Evolutionary conservation across 805 yeast genomes (phyloP), one percentile per base, ranked within the genome.

Genomic region (Metschnikowia lochheadii): DNA sequence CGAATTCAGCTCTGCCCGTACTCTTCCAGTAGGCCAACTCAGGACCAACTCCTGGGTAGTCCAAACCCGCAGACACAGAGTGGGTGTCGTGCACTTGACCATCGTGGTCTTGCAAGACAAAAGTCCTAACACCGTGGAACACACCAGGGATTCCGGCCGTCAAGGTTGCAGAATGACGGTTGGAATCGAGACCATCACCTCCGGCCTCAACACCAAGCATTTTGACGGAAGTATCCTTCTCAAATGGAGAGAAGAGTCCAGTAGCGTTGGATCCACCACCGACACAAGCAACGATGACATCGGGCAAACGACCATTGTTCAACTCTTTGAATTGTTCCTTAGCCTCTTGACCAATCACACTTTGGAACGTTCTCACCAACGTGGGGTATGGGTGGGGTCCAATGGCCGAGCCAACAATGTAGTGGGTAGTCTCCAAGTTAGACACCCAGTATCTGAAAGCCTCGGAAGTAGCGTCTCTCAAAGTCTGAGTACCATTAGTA

Each of bases 371-470:
- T 75, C 98, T 86, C 33, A 94, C 99, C 68, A 94, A 79, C 17
- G 96, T 90, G 55, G 99, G 99, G 76, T 90, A 94, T 44, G 99
- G 99, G 69, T 94, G 98, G 37, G 99, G 99, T 36, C 99, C 99
- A 65, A 94, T 92, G 41, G 98, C 99, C 2, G 97, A 89, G 47
- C 99, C 99, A 47, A 94, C 96, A 56, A 92, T 86, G 67, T 92
- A 94, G 70, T 94, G 97, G 6, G 99, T 94, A 36, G 87, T 75
- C 57, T 83, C 76, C 56, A 94, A 76, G 61, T 91, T 80, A 3
- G 96, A 82, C 44, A 92, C 97, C 99, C 99, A 94, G 69, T 70
- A 82, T 67, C 99, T 80, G 76, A 94, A 86, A 13, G 99, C 98
- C 73, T 94, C 99, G 20, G 95, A 85, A 49, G 97, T 92, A 35